phyloP scores from a whole-genome alignment of 2,329 filamentous ascomycete species.

The Madurella mycetomatis region DNA sequence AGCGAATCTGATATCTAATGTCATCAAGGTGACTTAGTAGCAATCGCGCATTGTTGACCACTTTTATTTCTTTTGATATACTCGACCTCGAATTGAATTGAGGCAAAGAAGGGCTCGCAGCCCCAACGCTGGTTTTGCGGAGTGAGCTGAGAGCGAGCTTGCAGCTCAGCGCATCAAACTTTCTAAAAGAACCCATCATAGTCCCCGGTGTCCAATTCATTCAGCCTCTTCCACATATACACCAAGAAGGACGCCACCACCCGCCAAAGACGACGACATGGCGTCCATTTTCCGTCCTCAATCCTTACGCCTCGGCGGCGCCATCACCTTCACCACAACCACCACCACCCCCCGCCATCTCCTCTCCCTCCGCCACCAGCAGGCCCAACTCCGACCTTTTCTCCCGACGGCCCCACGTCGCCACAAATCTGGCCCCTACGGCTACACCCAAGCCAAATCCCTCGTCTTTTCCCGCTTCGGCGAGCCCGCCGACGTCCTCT shows the following conservation, averaged over 20 bases:
- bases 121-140: no score
- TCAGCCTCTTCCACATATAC: no score
- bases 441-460: slow-evolving; percentile 81
- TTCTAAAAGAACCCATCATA: no score
- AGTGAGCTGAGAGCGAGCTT: no score
- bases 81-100: no score
- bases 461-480: slow-evolving; percentile 71
- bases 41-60: no score
- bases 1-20: background rate
- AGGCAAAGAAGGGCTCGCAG: no score
- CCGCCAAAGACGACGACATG: background rate
- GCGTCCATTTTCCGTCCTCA: slow-evolving; percentile 1
- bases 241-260: no score
- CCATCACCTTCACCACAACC: background rate
- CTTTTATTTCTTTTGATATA: no score
- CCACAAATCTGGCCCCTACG: slow-evolving; percentile 60
- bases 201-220: no score
- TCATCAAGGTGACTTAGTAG: background rate
- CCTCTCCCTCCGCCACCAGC: slow-evolving; percentile 7
- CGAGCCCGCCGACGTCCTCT: slow-evolving; percentile 67
- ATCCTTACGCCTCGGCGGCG: background rate
- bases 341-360: background rate
- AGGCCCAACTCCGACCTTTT: slow-evolving; percentile 9
- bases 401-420: slow-evolving; percentile 33
- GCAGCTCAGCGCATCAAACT: no score